Base-by-base conservation (phyloP, 208 protist genomes). In the Trypanosoma lewisi region DNA sequence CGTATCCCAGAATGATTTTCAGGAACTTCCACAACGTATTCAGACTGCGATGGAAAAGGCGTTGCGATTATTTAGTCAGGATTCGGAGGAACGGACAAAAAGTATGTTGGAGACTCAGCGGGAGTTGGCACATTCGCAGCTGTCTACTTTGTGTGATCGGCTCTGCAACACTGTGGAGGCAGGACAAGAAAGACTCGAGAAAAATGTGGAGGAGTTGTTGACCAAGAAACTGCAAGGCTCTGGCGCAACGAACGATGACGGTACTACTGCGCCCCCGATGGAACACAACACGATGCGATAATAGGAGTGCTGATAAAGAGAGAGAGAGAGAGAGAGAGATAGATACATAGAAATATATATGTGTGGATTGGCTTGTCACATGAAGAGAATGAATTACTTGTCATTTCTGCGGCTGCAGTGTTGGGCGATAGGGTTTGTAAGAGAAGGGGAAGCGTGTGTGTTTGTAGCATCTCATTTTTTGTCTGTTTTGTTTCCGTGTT, bases 21-120 rank as follows among this genome's bases (percentile, higher is more conserved):
- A 55, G 19, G 65, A 64, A 31, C 49, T 71, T 36, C 65, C 55
- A 30, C 6, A 64, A 19, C 45, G 48, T 36, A 63, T 71, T 56
- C 49, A 71, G 25, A 57, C 6, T 31, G 65, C 56, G 21, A 64
- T 71, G 57, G 65, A 71, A 41, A 71, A 64, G 19, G 65, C 65
- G 1, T 37, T 71, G 2, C 21, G 27, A 16, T 45, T 37, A 27
- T 62, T 71, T 6, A 59, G 16, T 30, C 25, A 63, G 34, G 3
- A 44, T 12, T 49, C 31, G 7, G 25, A 70, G 31, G 55, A 54
- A 17, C 48, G 49, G 34, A 70, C 47, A 6, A 23, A 19, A 27
- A 31, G 41, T 7, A 25, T 41, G 36, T 30, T 70, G 17, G 37
- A 41, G 19, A 30, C 54, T 21, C 64, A 70, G 33, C 64, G 56